Evolutionary conservation across 1,284 basidiomycete species (phyloP).

Genomic region (Ustilago crameri): DNA sequence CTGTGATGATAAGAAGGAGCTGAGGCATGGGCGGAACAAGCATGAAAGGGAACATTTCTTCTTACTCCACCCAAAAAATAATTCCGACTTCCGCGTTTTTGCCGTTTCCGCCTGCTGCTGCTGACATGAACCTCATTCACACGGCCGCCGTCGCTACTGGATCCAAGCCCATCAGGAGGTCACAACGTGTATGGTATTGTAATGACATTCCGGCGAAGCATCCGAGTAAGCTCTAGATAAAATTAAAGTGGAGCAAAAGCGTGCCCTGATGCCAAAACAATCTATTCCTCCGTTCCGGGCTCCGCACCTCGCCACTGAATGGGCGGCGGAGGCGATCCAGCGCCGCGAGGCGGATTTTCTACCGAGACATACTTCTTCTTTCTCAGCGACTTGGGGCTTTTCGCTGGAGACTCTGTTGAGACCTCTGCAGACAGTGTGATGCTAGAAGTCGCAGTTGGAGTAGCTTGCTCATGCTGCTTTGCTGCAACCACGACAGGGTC

Average conservation of each 20-base stretch:
- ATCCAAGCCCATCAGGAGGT: too few species aligned
- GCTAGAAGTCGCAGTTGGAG: neutral
- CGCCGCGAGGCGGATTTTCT: constrained; percentile 42
- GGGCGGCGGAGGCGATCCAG: constrained; percentile 31
- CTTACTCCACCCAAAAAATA: constrained; percentile 10
- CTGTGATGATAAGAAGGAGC: too few species aligned
- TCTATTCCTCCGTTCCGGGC: neutral
- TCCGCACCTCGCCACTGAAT: constrained; percentile 38
- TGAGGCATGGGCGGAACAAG: neutral
- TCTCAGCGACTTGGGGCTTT: constrained; percentile 11
- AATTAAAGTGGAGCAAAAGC: neutral
- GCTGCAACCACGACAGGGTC: neutral
- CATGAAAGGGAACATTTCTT: constrained; percentile 4
- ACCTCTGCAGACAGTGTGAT: neutral
- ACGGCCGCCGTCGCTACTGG: too few species aligned
- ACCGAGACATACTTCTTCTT: constrained; percentile 31
- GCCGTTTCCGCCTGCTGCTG: neutral
- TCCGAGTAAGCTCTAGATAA: too few species aligned
- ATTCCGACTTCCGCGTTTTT: constrained; percentile 34
- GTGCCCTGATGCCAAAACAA: too few species aligned
- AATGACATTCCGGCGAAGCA: too few species aligned
- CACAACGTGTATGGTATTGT: too few species aligned
- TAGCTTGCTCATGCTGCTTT: neutral
- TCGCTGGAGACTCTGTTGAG: neutral
- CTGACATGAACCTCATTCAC: too few species aligned